Percentiles rank a stretch among this genome's conserved stretches.
Evolutionary conservation across 306 rosid species (phyloP).

Genomic region (Cucurbita pepo): DNA sequence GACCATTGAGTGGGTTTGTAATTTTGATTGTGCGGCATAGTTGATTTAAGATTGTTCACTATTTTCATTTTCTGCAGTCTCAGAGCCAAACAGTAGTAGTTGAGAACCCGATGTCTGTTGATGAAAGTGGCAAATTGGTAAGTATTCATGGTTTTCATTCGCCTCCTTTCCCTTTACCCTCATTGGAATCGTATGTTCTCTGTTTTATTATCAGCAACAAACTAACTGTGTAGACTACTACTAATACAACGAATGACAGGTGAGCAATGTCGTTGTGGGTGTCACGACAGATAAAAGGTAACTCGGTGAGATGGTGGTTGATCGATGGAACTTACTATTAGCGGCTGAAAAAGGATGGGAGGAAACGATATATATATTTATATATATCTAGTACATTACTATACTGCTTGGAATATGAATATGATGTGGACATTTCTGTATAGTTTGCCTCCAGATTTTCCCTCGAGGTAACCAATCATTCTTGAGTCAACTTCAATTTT

Average conservation of each 20-base stretch:
- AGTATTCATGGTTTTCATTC: not conserved
- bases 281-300: constrained; percentile 81
- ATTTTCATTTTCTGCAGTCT: constrained; percentile 19
- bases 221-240: not conserved
- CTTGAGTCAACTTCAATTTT: constrained; percentile 2
- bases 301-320: not conserved
- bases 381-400: not conserved
- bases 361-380: not conserved
- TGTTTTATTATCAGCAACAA: not conserved
- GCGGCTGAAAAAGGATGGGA: not conserved
- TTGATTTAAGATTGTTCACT: not conserved
- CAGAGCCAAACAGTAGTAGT: constrained; percentile 91
- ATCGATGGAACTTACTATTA: not conserved
- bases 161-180: not conserved
- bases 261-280: constrained; percentile 94
- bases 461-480: not conserved
- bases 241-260: constrained; percentile 35
- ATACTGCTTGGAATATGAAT: constrained; percentile 4
- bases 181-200: not conserved
- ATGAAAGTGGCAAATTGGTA: constrained; percentile 95
- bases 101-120: constrained; percentile 93
- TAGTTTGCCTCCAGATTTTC: constrained; percentile 4
- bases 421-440: constrained; percentile 6
- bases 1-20: not conserved
- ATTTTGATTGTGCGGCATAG: constrained; percentile 3